These are phyloP conservation scores for Curvularia verruculosa DNA, from an alignment of 2,329 filamentous ascomycete genomes.

Conservation along the genomic window DNA sequence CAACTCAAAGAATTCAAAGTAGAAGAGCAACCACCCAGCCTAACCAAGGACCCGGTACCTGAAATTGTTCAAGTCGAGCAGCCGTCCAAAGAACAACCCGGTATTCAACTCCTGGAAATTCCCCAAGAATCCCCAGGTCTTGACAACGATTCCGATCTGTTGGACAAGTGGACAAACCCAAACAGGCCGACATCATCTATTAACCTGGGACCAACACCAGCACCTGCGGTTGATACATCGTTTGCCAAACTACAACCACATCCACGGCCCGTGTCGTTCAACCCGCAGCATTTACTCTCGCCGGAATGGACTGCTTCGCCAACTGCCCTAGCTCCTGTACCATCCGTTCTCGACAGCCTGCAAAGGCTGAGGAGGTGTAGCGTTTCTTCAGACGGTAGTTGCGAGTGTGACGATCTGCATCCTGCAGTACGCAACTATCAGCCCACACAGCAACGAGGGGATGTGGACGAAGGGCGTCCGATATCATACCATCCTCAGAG, in stretches of 20 bases:
- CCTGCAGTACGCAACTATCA: constrained; percentile 24
- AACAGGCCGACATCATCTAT: constrained; percentile 24
- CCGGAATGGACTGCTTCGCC: constrained; percentile 34
- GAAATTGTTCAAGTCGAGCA: constrained; percentile 1
- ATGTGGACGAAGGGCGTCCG: constrained; percentile 16
- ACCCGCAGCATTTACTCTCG: constrained; percentile 26
- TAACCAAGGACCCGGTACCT: neutral
- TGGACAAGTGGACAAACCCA: constrained; percentile 28
- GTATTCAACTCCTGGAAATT: neutral
- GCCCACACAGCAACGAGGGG: constrained; percentile 10
- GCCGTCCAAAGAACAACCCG: constrained; percentile 7
- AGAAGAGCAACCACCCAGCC: constrained; percentile 18
- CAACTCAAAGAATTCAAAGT: constrained; percentile 25
- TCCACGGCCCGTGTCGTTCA: constrained; percentile 29
- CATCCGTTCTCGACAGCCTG: constrained; percentile 21
- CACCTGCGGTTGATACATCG: constrained; percentile 20
- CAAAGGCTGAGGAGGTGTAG: constrained; percentile 17
- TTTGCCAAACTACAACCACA: constrained; percentile 25
- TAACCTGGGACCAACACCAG: constrained; percentile 18
- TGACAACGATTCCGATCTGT: constrained; percentile 17
- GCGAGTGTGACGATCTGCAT: constrained; percentile 24
- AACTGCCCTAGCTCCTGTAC: constrained; percentile 23
- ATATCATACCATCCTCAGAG: constrained; percentile 24
- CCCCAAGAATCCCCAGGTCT: neutral
- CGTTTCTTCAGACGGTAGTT: constrained; percentile 25